A percentile compares a stretch with the other conserved stretches of the same genome.
phyloP scores from a whole-genome alignment of 306 rosid species.

The Mucuna pruriens region DNA sequence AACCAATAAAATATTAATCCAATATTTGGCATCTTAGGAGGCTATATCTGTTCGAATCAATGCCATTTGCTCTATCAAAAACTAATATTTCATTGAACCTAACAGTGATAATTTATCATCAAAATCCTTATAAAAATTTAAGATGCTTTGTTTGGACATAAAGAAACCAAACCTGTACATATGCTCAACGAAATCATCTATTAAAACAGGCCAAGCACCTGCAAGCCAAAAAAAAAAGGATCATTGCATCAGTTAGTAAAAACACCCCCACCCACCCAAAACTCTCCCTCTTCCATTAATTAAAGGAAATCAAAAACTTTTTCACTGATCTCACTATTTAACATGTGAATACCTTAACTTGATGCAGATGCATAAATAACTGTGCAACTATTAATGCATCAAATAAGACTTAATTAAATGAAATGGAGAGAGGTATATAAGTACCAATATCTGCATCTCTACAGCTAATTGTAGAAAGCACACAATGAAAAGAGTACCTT shows the following conservation, averaged over 20 bases:
- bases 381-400: conserved; percentile 12
- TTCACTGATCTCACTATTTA: background rate
- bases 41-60: conserved; percentile 23
- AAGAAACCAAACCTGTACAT: conserved; percentile 86
- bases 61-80: conserved; percentile 12
- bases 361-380: conserved; percentile 18
- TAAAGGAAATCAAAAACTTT: background rate
- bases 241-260: conserved; percentile 15
- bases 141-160: conserved; percentile 20
- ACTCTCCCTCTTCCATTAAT: conserved; percentile 5
- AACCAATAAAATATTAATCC: background rate
- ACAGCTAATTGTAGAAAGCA: conserved; percentile 27
- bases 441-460: conserved; percentile 8
- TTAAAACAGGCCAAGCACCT: conserved; percentile 99
- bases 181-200: conserved; percentile 96
- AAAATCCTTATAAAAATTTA: background rate
- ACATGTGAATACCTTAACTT: background rate
- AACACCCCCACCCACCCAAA: background rate
- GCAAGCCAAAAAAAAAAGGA: conserved; percentile 23
- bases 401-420: conserved; percentile 14
- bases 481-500: conserved; percentile 62
- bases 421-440: background rate
- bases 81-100: conserved; percentile 10
- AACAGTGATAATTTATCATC: conserved; percentile 23
- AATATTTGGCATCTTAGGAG: conserved; percentile 21